phyloP scores from a whole-genome alignment of 768 basidiomycete species.

The Leccinum pellstonianum region DNA sequence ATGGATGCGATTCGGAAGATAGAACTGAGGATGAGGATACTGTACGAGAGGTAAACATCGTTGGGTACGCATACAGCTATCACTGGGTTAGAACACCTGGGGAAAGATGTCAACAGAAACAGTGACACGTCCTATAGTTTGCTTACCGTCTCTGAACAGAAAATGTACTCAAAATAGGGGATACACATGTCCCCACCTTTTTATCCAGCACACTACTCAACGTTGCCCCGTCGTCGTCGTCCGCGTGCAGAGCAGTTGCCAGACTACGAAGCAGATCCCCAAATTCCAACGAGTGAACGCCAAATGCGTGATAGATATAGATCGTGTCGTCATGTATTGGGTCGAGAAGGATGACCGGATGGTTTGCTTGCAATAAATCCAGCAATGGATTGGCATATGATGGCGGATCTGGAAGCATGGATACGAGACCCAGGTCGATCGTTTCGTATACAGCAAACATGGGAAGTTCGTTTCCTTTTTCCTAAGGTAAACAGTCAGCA shows the following conservation, averaged over 20 bases:
- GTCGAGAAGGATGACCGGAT: slow-evolving; percentile 67
- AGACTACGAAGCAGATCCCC: slow-evolving; percentile 59
- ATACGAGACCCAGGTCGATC: slow-evolving; percentile 76
- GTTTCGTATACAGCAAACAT: slow-evolving; percentile 86
- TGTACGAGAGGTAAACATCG: slow-evolving; percentile 88
- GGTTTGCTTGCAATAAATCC: slow-evolving; percentile 59
- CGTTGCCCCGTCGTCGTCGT: slow-evolving; percentile 47
- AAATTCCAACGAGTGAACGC: slow-evolving; percentile 76
- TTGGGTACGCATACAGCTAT: slow-evolving; percentile 71
- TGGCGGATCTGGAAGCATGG: slow-evolving; percentile 44
- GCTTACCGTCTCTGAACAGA: slow-evolving; percentile 66
- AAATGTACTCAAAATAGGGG: slow-evolving; percentile 66
- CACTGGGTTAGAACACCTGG: slow-evolving; percentile 73
- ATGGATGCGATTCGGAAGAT: slow-evolving; percentile 69
- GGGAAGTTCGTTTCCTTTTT: slow-evolving; percentile 56
- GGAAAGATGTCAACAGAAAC: slow-evolving; percentile 5
- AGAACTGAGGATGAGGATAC: slow-evolving; percentile 78
- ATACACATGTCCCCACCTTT: slow-evolving; percentile 52
- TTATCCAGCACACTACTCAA: slow-evolving; percentile 52
- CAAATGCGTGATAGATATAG: slow-evolving; percentile 86
- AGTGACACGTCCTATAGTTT: background rate
- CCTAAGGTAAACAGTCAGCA: slow-evolving; percentile 18
- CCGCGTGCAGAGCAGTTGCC: slow-evolving; percentile 50
- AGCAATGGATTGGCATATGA: slow-evolving; percentile 38
- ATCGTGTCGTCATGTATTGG: slow-evolving; percentile 82